phyloP scores from a whole-genome alignment of 306 rosid genomes.

The Lathyrus aphaca region DNA sequence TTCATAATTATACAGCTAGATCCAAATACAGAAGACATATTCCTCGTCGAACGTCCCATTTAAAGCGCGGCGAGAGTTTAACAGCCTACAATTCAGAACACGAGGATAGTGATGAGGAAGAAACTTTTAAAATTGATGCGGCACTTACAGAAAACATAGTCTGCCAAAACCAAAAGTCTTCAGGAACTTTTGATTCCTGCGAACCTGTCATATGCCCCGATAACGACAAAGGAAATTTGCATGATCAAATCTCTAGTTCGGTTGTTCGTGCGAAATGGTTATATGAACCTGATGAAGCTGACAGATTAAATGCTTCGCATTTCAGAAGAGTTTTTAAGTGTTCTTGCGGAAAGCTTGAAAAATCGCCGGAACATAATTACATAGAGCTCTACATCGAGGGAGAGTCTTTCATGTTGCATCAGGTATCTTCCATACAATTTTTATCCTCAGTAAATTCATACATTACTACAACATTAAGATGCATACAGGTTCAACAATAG shows the following conservation, averaged over 20 bases:
- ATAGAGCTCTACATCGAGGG: slow-evolving; percentile 84
- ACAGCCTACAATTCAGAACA: slow-evolving; percentile 52
- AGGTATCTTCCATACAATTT: slow-evolving; percentile 51
- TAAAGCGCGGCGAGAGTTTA: slow-evolving; percentile 33
- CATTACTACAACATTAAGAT: background rate
- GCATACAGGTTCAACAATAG: background rate
- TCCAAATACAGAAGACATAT: slow-evolving; percentile 66
- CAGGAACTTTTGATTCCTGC: slow-evolving; percentile 27
- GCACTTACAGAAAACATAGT: slow-evolving; percentile 22
- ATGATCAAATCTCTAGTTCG: slow-evolving; percentile 41
- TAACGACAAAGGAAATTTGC: slow-evolving; percentile 41
- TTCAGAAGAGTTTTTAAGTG: slow-evolving; percentile 75
- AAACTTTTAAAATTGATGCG: slow-evolving; percentile 38
- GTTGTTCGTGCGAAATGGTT: slow-evolving; percentile 78
- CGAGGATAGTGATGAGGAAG: slow-evolving; percentile 59
- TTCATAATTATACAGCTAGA: slow-evolving; percentile 89
- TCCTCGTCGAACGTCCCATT: slow-evolving; percentile 42
- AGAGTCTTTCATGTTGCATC: slow-evolving; percentile 96
- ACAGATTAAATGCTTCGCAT: slow-evolving; percentile 79
- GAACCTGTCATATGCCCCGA: slow-evolving; percentile 38
- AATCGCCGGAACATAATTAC: slow-evolving; percentile 49
- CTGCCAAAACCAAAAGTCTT: slow-evolving; percentile 36
- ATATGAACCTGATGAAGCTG: slow-evolving; percentile 76
- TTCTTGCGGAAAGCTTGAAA: slow-evolving; percentile 77
- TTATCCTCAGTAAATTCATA: background rate